Percentiles rank a stretch among this genome's conserved stretches.
Evolutionary conservation across 306 rosid species (phyloP).

Genomic region (Begonia fuchsioides): DNA sequence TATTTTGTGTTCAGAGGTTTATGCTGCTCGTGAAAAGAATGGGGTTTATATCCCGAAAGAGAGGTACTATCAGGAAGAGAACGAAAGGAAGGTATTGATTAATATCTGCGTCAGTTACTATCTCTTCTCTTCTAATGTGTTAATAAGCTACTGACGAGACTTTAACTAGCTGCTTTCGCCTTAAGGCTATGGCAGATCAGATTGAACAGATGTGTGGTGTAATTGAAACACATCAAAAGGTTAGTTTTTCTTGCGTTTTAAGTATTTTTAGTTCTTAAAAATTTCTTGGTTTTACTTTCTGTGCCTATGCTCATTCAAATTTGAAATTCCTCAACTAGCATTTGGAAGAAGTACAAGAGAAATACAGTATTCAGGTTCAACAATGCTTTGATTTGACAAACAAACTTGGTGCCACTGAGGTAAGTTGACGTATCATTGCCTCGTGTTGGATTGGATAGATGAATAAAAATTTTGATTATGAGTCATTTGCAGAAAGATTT

Average conservation of each 20-base stretch:
- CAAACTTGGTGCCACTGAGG: conserved; percentile 81
- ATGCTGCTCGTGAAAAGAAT: conserved; percentile 92
- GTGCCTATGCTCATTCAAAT: neutral
- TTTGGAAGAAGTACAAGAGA: conserved; percentile 60
- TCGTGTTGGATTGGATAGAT: neutral
- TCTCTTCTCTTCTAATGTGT: neutral
- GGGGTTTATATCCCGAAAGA: conserved; percentile 96
- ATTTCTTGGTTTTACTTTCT: neutral
- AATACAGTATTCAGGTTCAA: conserved; percentile 41
- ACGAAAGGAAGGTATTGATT: conserved; percentile 56
- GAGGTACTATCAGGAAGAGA: conserved; percentile 81
- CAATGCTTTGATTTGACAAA: conserved; percentile 53
- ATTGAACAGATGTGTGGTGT: conserved; percentile 77
- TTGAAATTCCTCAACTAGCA: conserved; percentile 29
- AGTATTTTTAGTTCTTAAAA: neutral
- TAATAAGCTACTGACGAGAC: neutral
- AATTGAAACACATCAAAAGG: conserved; percentile 72
- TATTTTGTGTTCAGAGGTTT: conserved; percentile 48
- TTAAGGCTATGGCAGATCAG: conserved; percentile 82
- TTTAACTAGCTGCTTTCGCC: neutral
- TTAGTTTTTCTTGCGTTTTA: conserved; percentile 13
- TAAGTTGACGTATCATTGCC: conserved; percentile 11
- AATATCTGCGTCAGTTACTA: neutral
- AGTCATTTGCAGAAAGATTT: conserved; percentile 44
- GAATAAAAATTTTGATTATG: conserved; percentile 4